Base-by-base conservation (phyloP, 2,329 filamentous ascomycete species). In the Magnaporthiopsis rhizophila region DNA sequence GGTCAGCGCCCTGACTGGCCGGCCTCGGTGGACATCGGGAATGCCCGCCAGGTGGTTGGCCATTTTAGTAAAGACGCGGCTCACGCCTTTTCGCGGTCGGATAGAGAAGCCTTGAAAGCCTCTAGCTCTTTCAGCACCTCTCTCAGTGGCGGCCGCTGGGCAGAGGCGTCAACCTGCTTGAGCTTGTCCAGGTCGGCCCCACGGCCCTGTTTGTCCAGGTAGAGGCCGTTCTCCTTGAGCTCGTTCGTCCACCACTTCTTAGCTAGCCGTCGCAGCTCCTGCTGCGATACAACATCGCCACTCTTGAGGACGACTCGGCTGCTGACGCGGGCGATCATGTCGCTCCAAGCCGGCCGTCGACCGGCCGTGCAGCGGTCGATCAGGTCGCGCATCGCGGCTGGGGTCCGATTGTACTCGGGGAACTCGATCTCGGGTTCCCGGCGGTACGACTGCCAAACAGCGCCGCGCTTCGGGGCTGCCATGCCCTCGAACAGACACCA, bases 401-500 rank as follows among this genome's bases (percentile, higher is more conserved):
- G 67, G 30, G 68, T 67, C 15, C 59, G 64, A 5, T 30, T 69
- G 70, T 81, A 86, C 11, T 75, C 73, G 0, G 85, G 85, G 64
- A 87, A 87, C 71, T 85, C 82, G 15, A 83, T 74, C 21, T 80
- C 75, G 2, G 84, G 81, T 70, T 86, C 84, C 73, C 79, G 81
- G 21, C 75, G 75, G 70, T 86, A 86, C 59, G 84, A 86, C 67
- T 84, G 79, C 84, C 84, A 86, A 15, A 85, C 78, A 3, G 82
- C 80, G 2, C 81, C 80, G 66, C 78, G 78, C 68, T 87, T 82
- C 1, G 84, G 84, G 2, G 83, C 83, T 65, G 82, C 83, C 69
- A 81, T 80, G 26, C 83, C 83, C 70, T 87, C 85, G 65, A 87
- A 87, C 21, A 87, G 80, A 69, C 85, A 87, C 84, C 84, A 87